phyloP scores from a whole-genome alignment of 2,329 filamentous ascomycete genomes.

The Verticillium alfalfae region DNA sequence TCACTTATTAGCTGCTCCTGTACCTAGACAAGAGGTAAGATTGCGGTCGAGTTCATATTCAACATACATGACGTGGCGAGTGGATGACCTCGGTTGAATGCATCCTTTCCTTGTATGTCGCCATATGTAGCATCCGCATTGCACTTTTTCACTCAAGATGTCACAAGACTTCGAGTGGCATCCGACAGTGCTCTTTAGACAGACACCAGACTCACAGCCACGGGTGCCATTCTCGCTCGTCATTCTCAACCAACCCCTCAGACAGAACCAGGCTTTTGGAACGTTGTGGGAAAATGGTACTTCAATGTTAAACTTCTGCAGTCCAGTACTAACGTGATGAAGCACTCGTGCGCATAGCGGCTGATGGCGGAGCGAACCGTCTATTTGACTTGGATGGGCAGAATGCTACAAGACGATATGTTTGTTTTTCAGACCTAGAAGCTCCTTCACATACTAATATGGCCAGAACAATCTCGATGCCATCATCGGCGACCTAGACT shows the following conservation, averaged over 20 bases:
- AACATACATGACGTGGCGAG: neutral
- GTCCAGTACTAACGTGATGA: neutral
- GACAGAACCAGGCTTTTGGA: slow-evolving; percentile 38
- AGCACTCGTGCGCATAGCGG: slow-evolving; percentile 70
- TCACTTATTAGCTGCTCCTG: neutral
- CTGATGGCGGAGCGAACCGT: slow-evolving; percentile 85
- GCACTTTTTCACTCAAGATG: neutral
- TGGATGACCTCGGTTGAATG: no score
- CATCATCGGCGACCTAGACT: slow-evolving; percentile 91
- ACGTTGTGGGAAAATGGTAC: slow-evolving; percentile 44
- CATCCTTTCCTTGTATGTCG: neutral
- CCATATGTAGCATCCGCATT: neutral
- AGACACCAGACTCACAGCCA: slow-evolving; percentile 12
- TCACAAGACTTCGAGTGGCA: slow-evolving; percentile 28
- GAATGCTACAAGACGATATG: slow-evolving; percentile 1
- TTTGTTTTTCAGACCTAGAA: neutral
- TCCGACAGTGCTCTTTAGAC: slow-evolving; percentile 29
- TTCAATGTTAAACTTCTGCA: slow-evolving; percentile 5
- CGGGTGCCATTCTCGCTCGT: slow-evolving; percentile 35
- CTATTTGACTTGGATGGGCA: slow-evolving; percentile 41
- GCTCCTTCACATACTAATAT: neutral
- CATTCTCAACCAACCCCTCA: slow-evolving; percentile 47
- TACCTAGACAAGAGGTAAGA: neutral
- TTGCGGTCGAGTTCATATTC: neutral
- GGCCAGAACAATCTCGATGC: slow-evolving; percentile 54